Base-by-base conservation (phyloP, 2,329 filamentous ascomycete species). In the Neoarthrinium moseri region DNA sequence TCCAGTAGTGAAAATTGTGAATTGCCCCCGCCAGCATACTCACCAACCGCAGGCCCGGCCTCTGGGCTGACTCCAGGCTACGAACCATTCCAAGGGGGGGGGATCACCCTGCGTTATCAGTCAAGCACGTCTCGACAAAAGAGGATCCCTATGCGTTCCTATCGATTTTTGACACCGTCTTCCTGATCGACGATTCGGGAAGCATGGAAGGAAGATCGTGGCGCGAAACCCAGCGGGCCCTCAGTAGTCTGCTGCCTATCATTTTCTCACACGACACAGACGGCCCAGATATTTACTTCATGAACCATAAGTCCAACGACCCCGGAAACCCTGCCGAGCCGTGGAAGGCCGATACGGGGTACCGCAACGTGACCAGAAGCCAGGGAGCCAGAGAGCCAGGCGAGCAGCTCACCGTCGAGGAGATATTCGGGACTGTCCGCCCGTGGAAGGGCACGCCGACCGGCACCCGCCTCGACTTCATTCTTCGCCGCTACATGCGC, bases 181-280 rank as follows among this genome's bases (percentile, higher is more conserved):
- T 97, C 63, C 69, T 97, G 2, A 89, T 97, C 60, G 92, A 97
- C 62, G 92, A 97, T 71, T 91, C 86, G n/a, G 81, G 82, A 4
- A 91, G 86, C 56, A 97, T 96, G 92, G 72, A 74, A 1, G 89
- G 86, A n/a, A 61, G 71, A 15, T 78, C 77, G 18, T 97, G 92
- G 92, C 65, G 70, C 11, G 88, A 96, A 64, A 88, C 89, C 1
- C 70, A 77, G 21, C 72, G 77, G 7, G 89, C 87, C 1, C 78
- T 97, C 2, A 20, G 7, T 8, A 6, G 8, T 3, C 91, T 97
- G 58, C 80, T 89, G 0, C 89, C 89, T 0, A 87, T 96, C 59
- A 95, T 91, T 69, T 88, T 89, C 1, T 64, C 73, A 4, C 84
- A 87, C 64, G 92, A 97, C 62, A 69, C 73, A 1, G 89, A 96